phyloP scores from a whole-genome alignment of 192 early-diverging fungal genomes.

The Coemansia aciculifera region DNA sequence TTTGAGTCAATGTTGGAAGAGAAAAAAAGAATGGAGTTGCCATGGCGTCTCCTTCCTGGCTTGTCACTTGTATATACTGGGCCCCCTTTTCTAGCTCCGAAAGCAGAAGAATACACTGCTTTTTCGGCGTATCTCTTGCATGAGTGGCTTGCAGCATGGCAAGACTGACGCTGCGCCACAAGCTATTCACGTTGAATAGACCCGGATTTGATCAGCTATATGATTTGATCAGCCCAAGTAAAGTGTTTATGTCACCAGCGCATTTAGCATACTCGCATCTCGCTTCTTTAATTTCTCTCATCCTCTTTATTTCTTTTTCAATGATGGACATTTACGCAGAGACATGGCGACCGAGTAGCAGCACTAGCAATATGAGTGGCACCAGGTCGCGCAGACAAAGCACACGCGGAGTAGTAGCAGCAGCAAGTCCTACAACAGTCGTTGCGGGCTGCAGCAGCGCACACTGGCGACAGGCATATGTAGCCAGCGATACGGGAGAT shows the following conservation, averaged over 20 bases:
- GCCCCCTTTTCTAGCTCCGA: too few relatives aligned
- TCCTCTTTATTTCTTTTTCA: constrained; percentile 1
- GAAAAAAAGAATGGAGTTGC: background rate
- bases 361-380: constrained; percentile 26
- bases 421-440: constrained; percentile 11
- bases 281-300: background rate
- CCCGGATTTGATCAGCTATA: background rate
- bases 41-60: too few relatives aligned
- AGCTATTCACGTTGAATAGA: too few relatives aligned
- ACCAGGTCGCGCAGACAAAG: constrained; percentile 51
- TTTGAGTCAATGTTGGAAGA: background rate
- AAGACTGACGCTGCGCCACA: too few relatives aligned
- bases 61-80: too few relatives aligned
- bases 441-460: constrained; percentile 2
- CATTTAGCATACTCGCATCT: background rate
- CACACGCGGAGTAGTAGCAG: constrained; percentile 15
- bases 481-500: constrained; percentile 48
- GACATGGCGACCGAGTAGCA: constrained; percentile 17
- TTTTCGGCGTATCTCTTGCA: background rate
- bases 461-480: constrained; percentile 43
- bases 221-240: background rate
- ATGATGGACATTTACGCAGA: constrained; percentile 16
- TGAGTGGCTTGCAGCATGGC: background rate
- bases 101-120: background rate
- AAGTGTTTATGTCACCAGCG: background rate